Conservation (phyloP, 257 asterid species). For the Nicotiana benthamiana region DNA sequence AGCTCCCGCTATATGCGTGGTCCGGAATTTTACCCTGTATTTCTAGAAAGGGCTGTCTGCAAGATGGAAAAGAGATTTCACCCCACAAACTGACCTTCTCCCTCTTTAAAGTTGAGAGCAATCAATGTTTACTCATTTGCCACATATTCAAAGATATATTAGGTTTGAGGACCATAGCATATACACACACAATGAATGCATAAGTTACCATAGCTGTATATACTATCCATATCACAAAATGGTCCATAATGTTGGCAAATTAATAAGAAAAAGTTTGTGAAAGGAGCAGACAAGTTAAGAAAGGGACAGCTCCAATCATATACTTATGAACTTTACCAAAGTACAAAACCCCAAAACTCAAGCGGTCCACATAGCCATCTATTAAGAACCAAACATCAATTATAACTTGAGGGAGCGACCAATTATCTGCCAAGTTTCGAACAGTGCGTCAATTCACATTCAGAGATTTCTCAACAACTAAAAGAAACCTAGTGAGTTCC, state of each 20-base stretch:
- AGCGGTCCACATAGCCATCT: slow-evolving; percentile 7
- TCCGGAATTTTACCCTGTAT: too few species aligned
- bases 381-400: slow-evolving; percentile 17
- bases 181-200: background rate
- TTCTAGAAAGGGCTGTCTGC: too few species aligned
- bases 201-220: too few species aligned
- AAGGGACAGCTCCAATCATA: background rate
- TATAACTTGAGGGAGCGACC: background rate
- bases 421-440: background rate
- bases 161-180: background rate
- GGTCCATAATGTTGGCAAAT: background rate
- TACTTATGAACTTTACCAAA: slow-evolving; percentile 21
- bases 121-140: background rate
- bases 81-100: too few species aligned
- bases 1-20: too few species aligned
- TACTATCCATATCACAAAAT: background rate
- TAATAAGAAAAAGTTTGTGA: background rate
- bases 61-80: too few species aligned
- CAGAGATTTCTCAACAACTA: too few species aligned
- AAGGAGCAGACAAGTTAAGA: background rate
- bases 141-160: background rate
- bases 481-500: too few species aligned
- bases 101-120: too few species aligned
- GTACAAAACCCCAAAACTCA: too few species aligned
- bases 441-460: background rate